Conservation (phyloP, 202 grass and related monocot species). For the Sporobolus alterniflorus region DNA sequence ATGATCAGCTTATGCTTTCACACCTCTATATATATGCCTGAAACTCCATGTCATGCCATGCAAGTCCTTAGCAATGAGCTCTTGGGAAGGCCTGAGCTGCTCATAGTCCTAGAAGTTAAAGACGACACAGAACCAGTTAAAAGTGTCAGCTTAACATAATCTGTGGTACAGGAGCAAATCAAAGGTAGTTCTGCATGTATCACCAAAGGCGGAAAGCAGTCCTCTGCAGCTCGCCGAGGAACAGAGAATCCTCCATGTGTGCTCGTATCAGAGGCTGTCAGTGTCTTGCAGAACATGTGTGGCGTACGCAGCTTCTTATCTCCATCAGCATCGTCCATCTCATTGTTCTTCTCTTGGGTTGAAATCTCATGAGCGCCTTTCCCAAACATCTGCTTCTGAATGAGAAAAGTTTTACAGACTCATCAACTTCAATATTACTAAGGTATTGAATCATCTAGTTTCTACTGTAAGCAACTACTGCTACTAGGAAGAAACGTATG, state of each 20-base stretch:
- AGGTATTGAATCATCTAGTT: neutral
- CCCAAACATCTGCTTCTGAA: conserved; percentile 47
- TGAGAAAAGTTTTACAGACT: neutral
- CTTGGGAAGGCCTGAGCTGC: conserved; percentile 88
- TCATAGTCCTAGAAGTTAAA: conserved; percentile 70
- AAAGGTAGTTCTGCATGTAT: conserved; percentile 22
- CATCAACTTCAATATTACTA: neutral
- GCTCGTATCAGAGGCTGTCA: conserved; percentile 92
- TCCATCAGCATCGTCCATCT: conserved; percentile 43
- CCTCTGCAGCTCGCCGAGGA: conserved; percentile 91
- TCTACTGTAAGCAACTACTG: neutral
- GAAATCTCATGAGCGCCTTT: conserved; percentile 26
- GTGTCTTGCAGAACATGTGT: conserved; percentile 98
- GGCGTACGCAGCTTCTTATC: conserved; percentile 42
- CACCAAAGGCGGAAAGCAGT: conserved; percentile 93
- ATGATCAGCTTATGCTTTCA: neutral
- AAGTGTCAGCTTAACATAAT: neutral
- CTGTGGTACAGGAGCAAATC: neutral
- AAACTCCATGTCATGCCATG: conserved; percentile 85
- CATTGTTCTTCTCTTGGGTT: conserved; percentile 36
- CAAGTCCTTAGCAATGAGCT: conserved; percentile 86
- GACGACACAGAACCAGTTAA: conserved; percentile 14
- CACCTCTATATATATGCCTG: conserved; percentile 98
- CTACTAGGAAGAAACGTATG: neutral
- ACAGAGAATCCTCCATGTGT: conserved; percentile 98